Base-by-base conservation (phyloP, 805 yeast genomes). In the Candida chauliodis region DNA sequence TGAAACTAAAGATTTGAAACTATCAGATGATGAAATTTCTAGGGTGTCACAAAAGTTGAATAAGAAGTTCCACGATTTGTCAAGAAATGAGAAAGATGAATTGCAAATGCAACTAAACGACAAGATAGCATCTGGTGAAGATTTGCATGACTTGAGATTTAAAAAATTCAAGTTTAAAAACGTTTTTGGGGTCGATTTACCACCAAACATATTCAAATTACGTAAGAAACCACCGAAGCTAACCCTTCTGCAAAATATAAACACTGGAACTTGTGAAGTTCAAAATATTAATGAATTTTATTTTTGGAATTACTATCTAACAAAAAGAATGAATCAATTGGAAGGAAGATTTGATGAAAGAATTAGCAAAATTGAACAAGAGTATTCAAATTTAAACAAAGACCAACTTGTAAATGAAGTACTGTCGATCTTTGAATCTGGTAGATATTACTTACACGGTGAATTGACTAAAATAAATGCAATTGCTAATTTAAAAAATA, bases 231-330 rank as follows among this genome's bases (percentile, higher is more conserved):
- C 36, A 11, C 29, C 28, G 5, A 17, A 4, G 5, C 17, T 33
- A n/a, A 17, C 16, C 4, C 21, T 33, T 8, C 21, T 15, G 10
- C 3, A 23, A 6, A 23, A 33, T 33, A 3, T 33, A 23, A 33
- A 33, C 17, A 23, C 29, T 5, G 22, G 16, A 11, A 33, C 8
- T n/a, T 33, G 11, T 33, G 10, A 20, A 10, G n/a, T 20, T 13
- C 19, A 31, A 11, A 11, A 30, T 9, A 31, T 31, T 21, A 25
- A 33, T 24, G 23, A 23, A 2, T 23, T 3, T 23, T 33, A 19
- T n/a, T n/a, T 33, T 16, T 33, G 29, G 29, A 33, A 33, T 17
- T 33, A 33, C 18, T 33, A 33, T n/a, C 8, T 33, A 5, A 5
- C 22, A 11, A 14, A 22, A 21, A 23, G 29, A 15, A 15, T 33